Evolutionary conservation across 257 asterid species (phyloP).

Genomic region (Sherardia arvensis): DNA sequence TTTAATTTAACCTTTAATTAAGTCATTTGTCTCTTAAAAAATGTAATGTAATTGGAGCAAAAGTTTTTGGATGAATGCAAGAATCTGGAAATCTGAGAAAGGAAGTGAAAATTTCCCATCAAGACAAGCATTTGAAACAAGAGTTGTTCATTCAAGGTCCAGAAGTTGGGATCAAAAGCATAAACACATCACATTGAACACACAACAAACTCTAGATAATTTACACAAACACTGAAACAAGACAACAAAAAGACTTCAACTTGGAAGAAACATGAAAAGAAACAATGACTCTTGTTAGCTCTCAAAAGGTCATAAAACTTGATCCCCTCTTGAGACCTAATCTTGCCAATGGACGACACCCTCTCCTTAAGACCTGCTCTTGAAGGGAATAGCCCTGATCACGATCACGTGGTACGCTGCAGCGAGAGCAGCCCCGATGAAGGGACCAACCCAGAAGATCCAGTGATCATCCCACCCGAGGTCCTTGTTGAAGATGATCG

Average conservation of each 20-base stretch:
- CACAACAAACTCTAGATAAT: neutral
- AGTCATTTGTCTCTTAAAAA: too few species aligned
- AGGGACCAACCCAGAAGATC: conserved; percentile 84
- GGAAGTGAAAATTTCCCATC: neutral
- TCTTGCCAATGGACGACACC: neutral
- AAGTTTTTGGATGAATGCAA: too few species aligned
- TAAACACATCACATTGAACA: neutral
- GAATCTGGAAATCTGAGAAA: neutral
- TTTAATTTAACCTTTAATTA: too few species aligned
- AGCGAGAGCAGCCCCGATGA: conserved; percentile 72
- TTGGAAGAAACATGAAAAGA: neutral
- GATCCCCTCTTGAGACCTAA: neutral
- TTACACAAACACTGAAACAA: neutral
- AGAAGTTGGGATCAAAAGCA: neutral
- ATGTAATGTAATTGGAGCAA: too few species aligned
- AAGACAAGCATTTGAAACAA: neutral
- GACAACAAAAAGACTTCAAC: neutral
- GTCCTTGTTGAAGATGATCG: conserved; percentile 53
- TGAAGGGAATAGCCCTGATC: conserved; percentile 76
- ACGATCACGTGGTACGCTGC: conserved; percentile 64
- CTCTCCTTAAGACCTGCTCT: conserved; percentile 30
- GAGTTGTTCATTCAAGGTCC: neutral
- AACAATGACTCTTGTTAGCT: neutral
- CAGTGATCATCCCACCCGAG: conserved; percentile 79
- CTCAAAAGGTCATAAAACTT: neutral